Evolutionary conservation across 2,329 filamentous ascomycete genomes (phyloP), one percentile per base, ranked within the genome.

Genomic region (Aspergillus nomiae): DNA sequence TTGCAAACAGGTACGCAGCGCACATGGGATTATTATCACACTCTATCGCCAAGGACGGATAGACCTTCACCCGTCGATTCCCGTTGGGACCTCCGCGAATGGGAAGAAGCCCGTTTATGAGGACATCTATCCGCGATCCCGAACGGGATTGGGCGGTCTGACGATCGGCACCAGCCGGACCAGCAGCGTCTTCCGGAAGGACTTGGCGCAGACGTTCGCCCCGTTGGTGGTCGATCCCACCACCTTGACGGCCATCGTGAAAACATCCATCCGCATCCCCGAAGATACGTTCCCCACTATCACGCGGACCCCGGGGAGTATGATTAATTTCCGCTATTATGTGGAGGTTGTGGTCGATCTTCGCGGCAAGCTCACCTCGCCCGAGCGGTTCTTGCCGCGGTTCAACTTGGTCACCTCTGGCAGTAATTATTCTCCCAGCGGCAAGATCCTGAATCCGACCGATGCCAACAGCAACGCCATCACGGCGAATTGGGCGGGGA

Each of bases 321-420:
- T 98, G 89, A 95, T 99, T 67, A 93, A 90, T 70, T 98, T 99
- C 81, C 92, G 90, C 69, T 98, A 99, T 73, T 92, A 94, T 69
- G 86, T 97, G 24, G 95, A 99, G 77, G 92, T 97, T 2, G 89
- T 98, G 32, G 87, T 97, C 26, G 95, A 99, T 74, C 84, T 98
- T 0, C 94, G 95, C 54, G 94, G 94, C 43, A 95, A 92, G 74
- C 81, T 97, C 46, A 87, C 89, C 1, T 87, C 87, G n/a, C 88
- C 92, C 57, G 90, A 92, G 71, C 85, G 88, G 48, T 86, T 86
- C 67, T 79, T 89, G 21, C 86, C 85, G 11, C 84, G 82, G 48
- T 77, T 85, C 56, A 84, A 82, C 58, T 80, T 86, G 70, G 86
- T 80, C 50, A 78, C 77, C 30, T 78, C 72, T 62, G 79, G 76